Conservation (phyloP, 1,139 yeast genomes). For the Nakaseomyces nivariensis region DNA sequence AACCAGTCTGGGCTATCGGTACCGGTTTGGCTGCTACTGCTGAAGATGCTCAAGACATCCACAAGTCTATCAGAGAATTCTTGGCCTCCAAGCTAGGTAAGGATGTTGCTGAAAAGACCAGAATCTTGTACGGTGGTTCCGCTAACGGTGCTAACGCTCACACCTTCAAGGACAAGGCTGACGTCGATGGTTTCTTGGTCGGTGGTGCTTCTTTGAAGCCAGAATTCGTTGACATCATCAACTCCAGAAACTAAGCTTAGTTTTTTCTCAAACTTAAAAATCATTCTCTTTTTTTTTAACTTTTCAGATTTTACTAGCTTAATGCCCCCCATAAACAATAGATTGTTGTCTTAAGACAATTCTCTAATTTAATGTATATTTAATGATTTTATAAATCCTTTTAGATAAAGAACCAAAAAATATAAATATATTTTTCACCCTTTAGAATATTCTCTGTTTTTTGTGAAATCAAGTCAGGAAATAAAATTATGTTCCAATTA, state of each 20-base stretch:
- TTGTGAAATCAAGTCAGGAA: neutral
- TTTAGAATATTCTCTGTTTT: neutral
- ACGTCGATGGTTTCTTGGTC: slow-evolving; percentile 97
- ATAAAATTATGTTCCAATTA: no score
- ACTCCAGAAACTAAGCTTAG: slow-evolving; percentile 61
- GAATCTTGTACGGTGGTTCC: slow-evolving; percentile 98
- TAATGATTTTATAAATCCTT: slow-evolving; percentile 4
- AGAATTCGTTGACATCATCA: slow-evolving; percentile 90
- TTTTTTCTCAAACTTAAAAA: neutral
- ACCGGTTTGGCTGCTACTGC: slow-evolving; percentile 99
- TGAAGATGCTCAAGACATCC: slow-evolving; percentile 93
- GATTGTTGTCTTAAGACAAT: neutral
- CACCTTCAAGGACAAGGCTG: slow-evolving; percentile 83
- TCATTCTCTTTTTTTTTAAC: neutral
- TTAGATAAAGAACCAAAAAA: slow-evolving; percentile 3
- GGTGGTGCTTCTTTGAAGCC: slow-evolving; percentile 99
- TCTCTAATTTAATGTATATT: neutral
- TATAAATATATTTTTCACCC: neutral
- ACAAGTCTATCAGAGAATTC: slow-evolving; percentile 77
- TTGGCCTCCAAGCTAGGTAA: slow-evolving; percentile 68
- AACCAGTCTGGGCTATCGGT: slow-evolving; percentile 99
- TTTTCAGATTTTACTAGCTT: neutral
- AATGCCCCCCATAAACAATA: neutral
- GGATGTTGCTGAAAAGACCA: slow-evolving; percentile 62
- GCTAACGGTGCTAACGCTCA: slow-evolving; percentile 92